Conservation (phyloP, 495 filamentous ascomycete species). For the Lophiotrema nucula region DNA sequence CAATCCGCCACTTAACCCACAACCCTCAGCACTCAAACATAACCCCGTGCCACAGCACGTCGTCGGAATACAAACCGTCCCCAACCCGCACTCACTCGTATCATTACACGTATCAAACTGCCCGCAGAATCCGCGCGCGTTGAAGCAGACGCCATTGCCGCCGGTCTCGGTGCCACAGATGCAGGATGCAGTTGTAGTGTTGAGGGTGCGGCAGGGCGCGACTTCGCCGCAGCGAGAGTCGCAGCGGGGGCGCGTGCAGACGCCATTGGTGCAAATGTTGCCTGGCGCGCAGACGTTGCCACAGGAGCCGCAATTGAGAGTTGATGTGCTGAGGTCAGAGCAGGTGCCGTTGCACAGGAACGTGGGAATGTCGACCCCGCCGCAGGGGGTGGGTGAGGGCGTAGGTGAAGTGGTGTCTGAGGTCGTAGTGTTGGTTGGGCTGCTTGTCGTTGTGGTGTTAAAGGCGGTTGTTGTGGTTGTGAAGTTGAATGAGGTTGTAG, state of each 20-base stretch:
- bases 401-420: constrained; percentile 1
- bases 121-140: neutral
- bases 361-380: neutral
- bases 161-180: constrained; percentile 18
- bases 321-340: constrained; percentile 1
- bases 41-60: constrained; percentile 19
- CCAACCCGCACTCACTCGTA: constrained; percentile 14
- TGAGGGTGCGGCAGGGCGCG: constrained; percentile 2
- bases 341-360: constrained; percentile 19
- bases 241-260: constrained; percentile 18
- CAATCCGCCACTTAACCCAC: neutral
- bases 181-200: constrained; percentile 10
- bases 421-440: neutral
- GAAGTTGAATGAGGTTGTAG: neutral
- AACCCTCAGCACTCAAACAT: constrained; percentile 13
- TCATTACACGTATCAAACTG: constrained; percentile 2
- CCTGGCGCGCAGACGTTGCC: constrained; percentile 9
- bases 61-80: constrained; percentile 11
- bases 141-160: constrained; percentile 21
- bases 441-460: neutral
- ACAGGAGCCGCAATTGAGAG: constrained; percentile 25
- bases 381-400: constrained; percentile 7
- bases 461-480: neutral
- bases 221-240: constrained; percentile 12
- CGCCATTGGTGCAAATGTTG: constrained; percentile 27